Percentiles rank a stretch among this genome's conserved stretches.
These are phyloP conservation scores for Monosporascus sp. DNA, from an alignment of 2,329 filamentous ascomycete species.

Conservation along the genomic window DNA sequence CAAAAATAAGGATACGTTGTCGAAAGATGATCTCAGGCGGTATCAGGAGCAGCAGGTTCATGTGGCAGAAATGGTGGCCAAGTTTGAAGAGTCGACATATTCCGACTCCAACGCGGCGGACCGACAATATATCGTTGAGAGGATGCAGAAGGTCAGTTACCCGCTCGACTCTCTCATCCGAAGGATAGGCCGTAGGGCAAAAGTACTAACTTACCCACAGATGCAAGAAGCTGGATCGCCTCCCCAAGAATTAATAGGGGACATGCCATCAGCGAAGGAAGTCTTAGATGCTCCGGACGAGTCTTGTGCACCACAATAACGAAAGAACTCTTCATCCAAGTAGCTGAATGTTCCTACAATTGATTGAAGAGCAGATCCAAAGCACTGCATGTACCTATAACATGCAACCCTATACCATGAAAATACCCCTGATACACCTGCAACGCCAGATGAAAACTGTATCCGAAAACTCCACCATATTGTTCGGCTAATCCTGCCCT, in stretches of 20 bases:
- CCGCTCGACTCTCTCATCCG: background rate
- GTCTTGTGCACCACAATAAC: slow-evolving; percentile 56
- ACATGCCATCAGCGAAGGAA: slow-evolving; percentile 80
- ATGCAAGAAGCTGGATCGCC: slow-evolving; percentile 96
- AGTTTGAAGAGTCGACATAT: slow-evolving; percentile 80
- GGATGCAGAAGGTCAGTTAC: slow-evolving; percentile 84
- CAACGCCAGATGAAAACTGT: slow-evolving; percentile 14
- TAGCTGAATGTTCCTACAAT: slow-evolving; percentile 18
- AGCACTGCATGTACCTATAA: slow-evolving; percentile 13
- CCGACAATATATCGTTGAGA: slow-evolving; percentile 89
- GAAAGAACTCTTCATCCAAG: slow-evolving; percentile 10
- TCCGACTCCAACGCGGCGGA: slow-evolving; percentile 76
- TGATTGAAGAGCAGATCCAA: slow-evolving; percentile 7
- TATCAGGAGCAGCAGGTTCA: slow-evolving; percentile 77
- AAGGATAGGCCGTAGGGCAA: background rate
- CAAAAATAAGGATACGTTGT: slow-evolving; percentile 63
- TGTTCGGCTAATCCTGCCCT: background rate
- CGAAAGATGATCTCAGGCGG: slow-evolving; percentile 67
- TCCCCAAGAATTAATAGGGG: slow-evolving; percentile 83
- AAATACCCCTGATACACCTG: slow-evolving; percentile 14
- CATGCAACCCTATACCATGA: slow-evolving; percentile 11
- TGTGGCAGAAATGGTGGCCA: slow-evolving; percentile 79
- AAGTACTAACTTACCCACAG: slow-evolving; percentile 40
- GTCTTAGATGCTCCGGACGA: slow-evolving; percentile 57
- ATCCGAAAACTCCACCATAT: slow-evolving; percentile 8